A percentile compares a stretch with the other conserved stretches of the same genome.
Conservation (phyloP, 257 asterid species). For the Lycium ferocissimum region DNA sequence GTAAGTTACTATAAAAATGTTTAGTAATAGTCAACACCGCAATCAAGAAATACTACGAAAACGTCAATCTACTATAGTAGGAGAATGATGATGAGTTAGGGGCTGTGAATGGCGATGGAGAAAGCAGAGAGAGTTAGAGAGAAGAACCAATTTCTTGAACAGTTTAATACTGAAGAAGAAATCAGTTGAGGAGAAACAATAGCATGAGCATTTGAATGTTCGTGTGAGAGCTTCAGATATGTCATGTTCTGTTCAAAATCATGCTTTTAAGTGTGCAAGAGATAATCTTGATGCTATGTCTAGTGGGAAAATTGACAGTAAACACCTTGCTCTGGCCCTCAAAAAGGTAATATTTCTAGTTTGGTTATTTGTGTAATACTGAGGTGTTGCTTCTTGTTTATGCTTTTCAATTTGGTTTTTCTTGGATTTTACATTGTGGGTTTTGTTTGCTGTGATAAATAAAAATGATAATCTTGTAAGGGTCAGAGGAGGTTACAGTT, state of each 20-base stretch:
- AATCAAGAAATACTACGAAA: no score
- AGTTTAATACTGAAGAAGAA: conserved; percentile 72
- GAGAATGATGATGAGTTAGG: conserved; percentile 32
- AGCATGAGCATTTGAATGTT: conserved; percentile 50
- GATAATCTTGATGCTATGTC: conserved; percentile 21
- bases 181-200: conserved; percentile 52
- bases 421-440: background rate
- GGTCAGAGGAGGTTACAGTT: background rate
- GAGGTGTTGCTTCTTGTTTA: background rate
- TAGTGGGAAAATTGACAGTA: background rate
- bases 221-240: conserved; percentile 83
- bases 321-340: background rate
- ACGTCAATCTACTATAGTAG: no score
- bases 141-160: conserved; percentile 87
- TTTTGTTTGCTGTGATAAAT: background rate
- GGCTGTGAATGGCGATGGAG: conserved; percentile 53
- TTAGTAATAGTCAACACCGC: no score
- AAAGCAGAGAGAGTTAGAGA: conserved; percentile 88
- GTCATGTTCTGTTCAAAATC: conserved; percentile 70
- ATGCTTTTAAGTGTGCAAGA: conserved; percentile 65
- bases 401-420: background rate
- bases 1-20: no score
- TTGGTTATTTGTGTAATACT: background rate
- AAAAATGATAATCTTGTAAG: background rate
- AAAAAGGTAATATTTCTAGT: background rate